Base-by-base conservation (phyloP, 1,284 basidiomycete species). In the Pseudozyma flocculosa region DNA sequence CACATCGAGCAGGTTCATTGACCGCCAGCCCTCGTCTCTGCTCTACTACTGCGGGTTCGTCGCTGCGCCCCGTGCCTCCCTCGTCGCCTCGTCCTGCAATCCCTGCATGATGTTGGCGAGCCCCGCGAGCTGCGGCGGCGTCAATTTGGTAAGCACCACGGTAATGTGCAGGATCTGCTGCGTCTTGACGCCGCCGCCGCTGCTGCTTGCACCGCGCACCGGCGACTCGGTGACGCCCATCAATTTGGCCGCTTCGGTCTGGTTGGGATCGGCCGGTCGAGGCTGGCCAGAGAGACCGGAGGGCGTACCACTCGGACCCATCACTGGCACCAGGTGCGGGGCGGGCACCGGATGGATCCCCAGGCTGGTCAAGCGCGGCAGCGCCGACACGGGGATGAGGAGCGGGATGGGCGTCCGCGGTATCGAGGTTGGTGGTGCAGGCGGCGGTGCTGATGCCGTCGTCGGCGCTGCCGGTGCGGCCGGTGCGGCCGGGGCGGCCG, bases 361-460 rank as follows among this genome's bases (percentile, higher is more conserved):
- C 10, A 76, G 50, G 26, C 62, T 63, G 15, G 73, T 69, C 14
- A 78, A 58, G 14, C 64, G 56, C 3, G 68, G 54, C 3, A 78
- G 56, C 4, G 65, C 61, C 29, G 67, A 53, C 2, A 78, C 66
- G 8, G 75, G 75, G 34, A 78, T 68, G 18, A 75, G 65, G 29
- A 78, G 41, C 2, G 72, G 74, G 30, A 78, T 69, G 0, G 75
- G 75, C 32, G 70, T 67, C n/a, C 59, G 61, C 5, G 75, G 75
- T 17, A 75, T 72, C 10, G 54, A 50, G 0, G 68, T 51, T n/a
- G 52, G 50, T 1, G 50, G 7, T 29, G 29, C 29, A 7, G 29
- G 7, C 13, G 29, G 7, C 13, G 29, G 7, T 29, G 29, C 8
- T 17, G 32, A 11, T 17, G 32, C 32, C 32, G 32, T 34, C 15